A percentile compares a stretch with the other conserved stretches of the same genome.
These are phyloP conservation scores for Fragilariopsis cylindrus DNA, from an alignment of 108 stramenopile species.

Conservation along the genomic window DNA sequence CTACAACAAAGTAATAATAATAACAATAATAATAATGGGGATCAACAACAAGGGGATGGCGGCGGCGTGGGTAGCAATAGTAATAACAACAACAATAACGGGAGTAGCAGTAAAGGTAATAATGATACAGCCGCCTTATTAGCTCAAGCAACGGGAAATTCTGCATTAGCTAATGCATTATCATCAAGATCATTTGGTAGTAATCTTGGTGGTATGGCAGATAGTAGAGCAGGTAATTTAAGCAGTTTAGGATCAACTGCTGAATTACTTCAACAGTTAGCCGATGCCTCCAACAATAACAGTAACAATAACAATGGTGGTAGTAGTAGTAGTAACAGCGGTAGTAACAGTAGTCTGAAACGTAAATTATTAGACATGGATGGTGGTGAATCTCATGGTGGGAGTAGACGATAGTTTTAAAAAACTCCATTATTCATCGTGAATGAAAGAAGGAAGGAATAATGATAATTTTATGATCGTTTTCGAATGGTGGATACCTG, in stretches of 20 bases:
- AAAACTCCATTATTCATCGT: no score
- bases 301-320: neutral
- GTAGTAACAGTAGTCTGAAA: constrained; percentile 17
- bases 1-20: constrained; percentile 13
- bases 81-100: neutral
- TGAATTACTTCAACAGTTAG: constrained; percentile 9
- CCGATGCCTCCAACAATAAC: neutral
- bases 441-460: no score
- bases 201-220: constrained; percentile 15
- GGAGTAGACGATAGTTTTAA: constrained; percentile 14
- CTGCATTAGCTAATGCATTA: constrained; percentile 47
- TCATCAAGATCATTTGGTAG: constrained; percentile 44
- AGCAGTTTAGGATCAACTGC: constrained; percentile 25
- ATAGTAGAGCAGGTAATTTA: constrained; percentile 8
- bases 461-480: no score
- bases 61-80: neutral
- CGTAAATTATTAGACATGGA: constrained; percentile 41
- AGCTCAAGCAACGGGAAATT: constrained; percentile 51
- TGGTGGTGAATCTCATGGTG: constrained; percentile 21
- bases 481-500: no score
- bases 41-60: neutral
- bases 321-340: neutral
- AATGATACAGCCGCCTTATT: constrained; percentile 34
- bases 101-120: neutral
- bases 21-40: neutral